Evolutionary conservation across 257 asterid species (phyloP), one percentile per base, ranked within the genome.

Genomic region (Forsythia viridissima): DNA sequence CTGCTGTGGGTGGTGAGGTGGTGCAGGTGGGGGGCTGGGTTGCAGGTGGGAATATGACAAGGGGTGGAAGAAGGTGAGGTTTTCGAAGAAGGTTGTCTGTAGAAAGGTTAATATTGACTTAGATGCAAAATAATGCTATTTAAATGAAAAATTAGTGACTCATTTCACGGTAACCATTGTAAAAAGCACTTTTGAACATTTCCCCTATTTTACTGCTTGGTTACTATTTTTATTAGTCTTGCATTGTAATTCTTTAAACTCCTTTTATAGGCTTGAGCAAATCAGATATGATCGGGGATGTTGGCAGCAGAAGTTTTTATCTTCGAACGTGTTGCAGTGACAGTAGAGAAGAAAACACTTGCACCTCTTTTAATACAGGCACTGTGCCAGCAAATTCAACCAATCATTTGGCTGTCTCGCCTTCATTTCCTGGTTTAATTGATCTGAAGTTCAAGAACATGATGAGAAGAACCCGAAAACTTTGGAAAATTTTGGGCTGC

Each of bases 271-370:
- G 98, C 79, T 82, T 91, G 90, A 83, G 86, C 48, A 93, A 85
- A 72, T 85, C 92, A 1, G 94, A 88, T 51, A 71, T 85, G 68
- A 91, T 93, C n/a, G 97, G 92, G 24, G 91, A 90, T 55, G 80
- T 81, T 48, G 94, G 96, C 18, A 84, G 92, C 86, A 82, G 98
- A 79, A 87, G 83, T 82, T 91, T 91, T 80, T 90, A 89, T 77
- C 98, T 93, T 38, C 85, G 92, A 66, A 89, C 73, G 80, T 81
- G 76, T 71, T 59, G 61, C 71, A 78, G 71, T 39, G 44, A 18
- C 43, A 55, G 41, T 38, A 36, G 43, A 69, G 81, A 15, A 24
- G 78, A 73, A 40, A 65, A 83, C 24, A 74, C 79, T 6, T 55
- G 70, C 1, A 71, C 70, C 43, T 71, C 86, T 20, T 41, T 77